Evolutionary conservation across 139 green algal species (phyloP).

Genomic region (Volvox africanus): DNA sequence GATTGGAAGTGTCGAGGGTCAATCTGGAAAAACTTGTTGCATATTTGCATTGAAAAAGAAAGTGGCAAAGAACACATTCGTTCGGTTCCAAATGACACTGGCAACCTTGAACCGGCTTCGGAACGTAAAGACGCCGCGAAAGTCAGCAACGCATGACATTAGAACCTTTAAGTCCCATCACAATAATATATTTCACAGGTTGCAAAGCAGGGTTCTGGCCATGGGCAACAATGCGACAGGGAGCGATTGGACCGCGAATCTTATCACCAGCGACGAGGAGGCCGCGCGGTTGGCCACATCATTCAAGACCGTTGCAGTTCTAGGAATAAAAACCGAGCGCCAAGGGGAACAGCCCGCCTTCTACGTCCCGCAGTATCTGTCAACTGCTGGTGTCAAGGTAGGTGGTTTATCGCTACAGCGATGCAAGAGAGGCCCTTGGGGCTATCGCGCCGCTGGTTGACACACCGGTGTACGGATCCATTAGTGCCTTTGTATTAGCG

Average conservation of each 20-base stretch:
- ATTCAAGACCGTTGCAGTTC: constrained; percentile 18
- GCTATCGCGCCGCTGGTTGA: too few relatives aligned
- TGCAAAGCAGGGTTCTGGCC: too few relatives aligned
- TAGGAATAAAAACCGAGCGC: constrained; percentile 39
- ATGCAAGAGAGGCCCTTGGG: too few relatives aligned
- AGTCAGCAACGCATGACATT: too few relatives aligned
- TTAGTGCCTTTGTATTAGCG: too few relatives aligned
- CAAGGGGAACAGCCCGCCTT: constrained; percentile 9
- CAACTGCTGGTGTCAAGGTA: constrained; percentile 22
- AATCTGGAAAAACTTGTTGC: too few relatives aligned
- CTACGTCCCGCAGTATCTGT: constrained; percentile 16
- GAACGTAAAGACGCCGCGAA: neutral
- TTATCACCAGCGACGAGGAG: constrained; percentile 4
- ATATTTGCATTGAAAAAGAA: too few relatives aligned
- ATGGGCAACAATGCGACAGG: too few relatives aligned
- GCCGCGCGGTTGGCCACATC: neutral
- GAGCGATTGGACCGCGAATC: neutral
- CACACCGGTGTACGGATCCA: too few relatives aligned
- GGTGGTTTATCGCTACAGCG: neutral
- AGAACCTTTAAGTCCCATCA: neutral
- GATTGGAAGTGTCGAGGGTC: too few relatives aligned
- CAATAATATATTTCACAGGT: neutral
- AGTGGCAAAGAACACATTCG: too few relatives aligned
- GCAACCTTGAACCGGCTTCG: neutral
- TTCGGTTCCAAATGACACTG: neutral